Evolutionary conservation across 129 eudicot species (phyloP).

Genomic region (Arctium minus): DNA sequence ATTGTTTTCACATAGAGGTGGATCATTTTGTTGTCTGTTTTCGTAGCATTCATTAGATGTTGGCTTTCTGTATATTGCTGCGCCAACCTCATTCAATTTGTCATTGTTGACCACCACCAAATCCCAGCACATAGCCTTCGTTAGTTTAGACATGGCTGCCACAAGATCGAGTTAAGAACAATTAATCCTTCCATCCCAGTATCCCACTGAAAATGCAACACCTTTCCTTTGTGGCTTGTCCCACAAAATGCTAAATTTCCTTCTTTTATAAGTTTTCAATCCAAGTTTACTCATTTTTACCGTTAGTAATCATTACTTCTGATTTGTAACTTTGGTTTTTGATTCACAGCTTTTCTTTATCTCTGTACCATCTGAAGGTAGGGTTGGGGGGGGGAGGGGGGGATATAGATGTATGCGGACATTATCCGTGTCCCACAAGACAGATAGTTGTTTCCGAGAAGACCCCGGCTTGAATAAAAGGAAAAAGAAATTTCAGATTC

Average conservation of each 20-base stretch:
- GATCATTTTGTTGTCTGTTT: conserved; percentile 48
- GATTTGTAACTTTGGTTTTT: too few species aligned
- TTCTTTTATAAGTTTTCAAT: not conserved
- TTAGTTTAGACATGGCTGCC: conserved; percentile 56
- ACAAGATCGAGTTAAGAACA: conserved; percentile 10
- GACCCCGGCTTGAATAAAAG: not conserved
- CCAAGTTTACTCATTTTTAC: not conserved
- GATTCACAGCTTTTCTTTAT: too few species aligned
- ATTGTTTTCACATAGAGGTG: conserved; percentile 51
- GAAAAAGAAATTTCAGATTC: not conserved
- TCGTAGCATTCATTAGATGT: conserved; percentile 66
- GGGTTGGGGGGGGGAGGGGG: too few species aligned
- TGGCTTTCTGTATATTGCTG: conserved; percentile 62
- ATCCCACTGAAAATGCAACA: not conserved
- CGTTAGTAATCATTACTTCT: not conserved
- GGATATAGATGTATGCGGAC: too few species aligned
- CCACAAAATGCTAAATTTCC: not conserved
- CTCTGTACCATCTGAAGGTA: too few species aligned
- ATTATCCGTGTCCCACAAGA: too few species aligned
- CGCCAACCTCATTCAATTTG: conserved; percentile 47
- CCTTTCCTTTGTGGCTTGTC: not conserved
- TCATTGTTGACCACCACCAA: conserved; percentile 46
- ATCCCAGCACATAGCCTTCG: conserved; percentile 70
- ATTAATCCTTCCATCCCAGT: not conserved
- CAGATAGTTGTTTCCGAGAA: too few species aligned